These are phyloP conservation scores for Halophytophthora polymorphica DNA, from an alignment of 352 stramenopile species.

Conservation along the genomic window DNA sequence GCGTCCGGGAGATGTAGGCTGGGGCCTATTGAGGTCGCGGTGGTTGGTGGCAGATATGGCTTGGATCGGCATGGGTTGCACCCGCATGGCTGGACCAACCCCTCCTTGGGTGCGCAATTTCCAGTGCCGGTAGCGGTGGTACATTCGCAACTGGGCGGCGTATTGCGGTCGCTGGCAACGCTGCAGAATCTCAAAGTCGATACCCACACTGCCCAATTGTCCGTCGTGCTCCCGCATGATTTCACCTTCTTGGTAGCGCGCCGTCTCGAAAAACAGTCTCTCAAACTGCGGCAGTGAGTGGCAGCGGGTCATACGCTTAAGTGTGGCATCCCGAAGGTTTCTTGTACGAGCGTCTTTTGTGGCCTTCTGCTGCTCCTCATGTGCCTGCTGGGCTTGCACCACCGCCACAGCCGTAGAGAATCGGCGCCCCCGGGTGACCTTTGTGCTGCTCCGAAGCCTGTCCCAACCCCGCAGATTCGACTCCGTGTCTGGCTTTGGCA, in stretches of 20 bases:
- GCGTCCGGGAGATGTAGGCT: too few species aligned
- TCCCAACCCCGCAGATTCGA: too few species aligned
- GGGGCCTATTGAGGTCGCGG: neutral
- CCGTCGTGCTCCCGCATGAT: constrained; percentile 1
- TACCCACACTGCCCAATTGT: constrained; percentile 8
- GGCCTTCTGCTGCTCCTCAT: too few species aligned
- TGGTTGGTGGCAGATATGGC: neutral
- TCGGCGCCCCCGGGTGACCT: too few species aligned
- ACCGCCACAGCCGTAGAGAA: too few species aligned
- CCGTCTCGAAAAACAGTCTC: constrained; percentile 32
- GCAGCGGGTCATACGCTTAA: constrained; percentile 36
- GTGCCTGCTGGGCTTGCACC: too few species aligned
- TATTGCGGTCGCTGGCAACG: constrained; percentile 45
- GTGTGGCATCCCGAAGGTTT: neutral
- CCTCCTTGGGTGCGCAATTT: constrained; percentile 7
- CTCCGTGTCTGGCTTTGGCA: too few species aligned
- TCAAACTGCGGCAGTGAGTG: constrained; percentile 50
- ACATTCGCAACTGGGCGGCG: constrained; percentile 36
- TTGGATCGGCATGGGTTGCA: neutral
- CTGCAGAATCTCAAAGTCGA: constrained; percentile 65
- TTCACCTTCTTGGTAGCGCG: constrained; percentile 6
- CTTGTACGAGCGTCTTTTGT: too few species aligned
- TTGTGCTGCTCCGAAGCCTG: too few species aligned
- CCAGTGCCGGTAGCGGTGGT: constrained; percentile 39
- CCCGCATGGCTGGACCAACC: constrained; percentile 3